Base-by-base conservation (phyloP, 2,329 filamentous ascomycete species). In the Colletotrichum simmondsii region DNA sequence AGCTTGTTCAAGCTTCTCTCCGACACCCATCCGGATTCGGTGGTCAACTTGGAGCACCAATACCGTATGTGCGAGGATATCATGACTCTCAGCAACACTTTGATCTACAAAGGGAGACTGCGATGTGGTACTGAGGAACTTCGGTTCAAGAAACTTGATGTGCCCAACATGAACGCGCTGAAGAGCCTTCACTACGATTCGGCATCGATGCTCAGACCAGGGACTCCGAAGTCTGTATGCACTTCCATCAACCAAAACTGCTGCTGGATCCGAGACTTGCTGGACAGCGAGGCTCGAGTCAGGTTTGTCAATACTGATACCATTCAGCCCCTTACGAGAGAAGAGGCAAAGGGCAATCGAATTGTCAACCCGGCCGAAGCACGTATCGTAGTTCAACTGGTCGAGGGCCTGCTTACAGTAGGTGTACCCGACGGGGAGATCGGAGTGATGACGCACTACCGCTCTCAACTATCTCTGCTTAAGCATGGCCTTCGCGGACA, bases 41-140 rank as follows among this genome's bases (percentile, higher is more conserved):
- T 99, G 2, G 94, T 97, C 74, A 97, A 94, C 75, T 89, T 99
- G 2, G 95, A 97, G 78, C 95, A 98, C 78, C 97, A 99, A 80
- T 99, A 99, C 80, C 94, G 97, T 74, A 99, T 99, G 97, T 98
- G 95, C 78, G 94, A 97, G 76, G 97, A 99, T 74, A 94, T 99
- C 73, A 98, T 98, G 96, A 89, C 92, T 2, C 88, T 99, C 16
- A 97, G 95, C 75, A 99, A 98, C 81, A 93, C 90, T 1, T 89
- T 99, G 68, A 98, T 99, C 78, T 99, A 99, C 83, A 88, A 92
- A n/a, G 96, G 95, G 5, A 90, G 92, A 46, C 88, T 99, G 49
- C 96, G 97, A 78, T 99, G 97, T 79, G 97, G 97, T 28, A 97
- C 92, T 5, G 88, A 93, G 59, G 87, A 89, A 65, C 91, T 98